Evolutionary conservation across 805 yeast species (phyloP), one percentile per base, ranked within the genome.

Genomic region (Candida xiaguanensis): DNA sequence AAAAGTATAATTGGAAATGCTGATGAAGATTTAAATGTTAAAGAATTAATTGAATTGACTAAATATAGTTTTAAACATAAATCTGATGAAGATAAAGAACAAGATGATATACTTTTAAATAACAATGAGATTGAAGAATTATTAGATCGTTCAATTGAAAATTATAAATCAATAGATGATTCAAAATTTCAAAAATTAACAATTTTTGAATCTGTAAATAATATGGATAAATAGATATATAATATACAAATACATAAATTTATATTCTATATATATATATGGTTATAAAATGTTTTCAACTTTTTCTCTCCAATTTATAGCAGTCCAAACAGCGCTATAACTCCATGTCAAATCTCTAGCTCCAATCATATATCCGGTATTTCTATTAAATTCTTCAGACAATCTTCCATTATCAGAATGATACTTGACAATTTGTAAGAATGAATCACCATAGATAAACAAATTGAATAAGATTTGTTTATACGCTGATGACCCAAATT

Each of bases 271-370:
- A n/a, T n/a, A n/a, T n/a, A n/a, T n/a, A n/a, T n/a, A n/a, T n/a
- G n/a, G n/a, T n/a, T n/a, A n/a, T 34, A 23, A 15, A 24, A 34
- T 5, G 11, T 34, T 32, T 24, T 31, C 29, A 22, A 40, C 23
- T 27, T 27, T 43, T 38, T 52, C 46, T 58, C 93, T 78, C 80
- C 85, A 77, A 56, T 81, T 70, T 41, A 75, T 64, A 8, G 91
- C 78, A 48, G 78, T 74, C 78, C 83, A 80, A 34, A 85, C 77
- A 4, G 95, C 74, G 22, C 88, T 78, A 56, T 87, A 87, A 44
- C 95, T 83, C 98, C 98, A 91, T 3, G 97, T 90, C 49, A 91
- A 74, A 50, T 85, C 77, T 40, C 65, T 62, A 0, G 98, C 98
- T 5, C 98, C 98, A 58, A 82, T 83, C 83, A 88, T 78, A 57